Percentiles rank a stretch among this genome's conserved stretches.
These are phyloP conservation scores for Sophora flavescens DNA, from an alignment of 306 rosid species.

Conservation along the genomic window DNA sequence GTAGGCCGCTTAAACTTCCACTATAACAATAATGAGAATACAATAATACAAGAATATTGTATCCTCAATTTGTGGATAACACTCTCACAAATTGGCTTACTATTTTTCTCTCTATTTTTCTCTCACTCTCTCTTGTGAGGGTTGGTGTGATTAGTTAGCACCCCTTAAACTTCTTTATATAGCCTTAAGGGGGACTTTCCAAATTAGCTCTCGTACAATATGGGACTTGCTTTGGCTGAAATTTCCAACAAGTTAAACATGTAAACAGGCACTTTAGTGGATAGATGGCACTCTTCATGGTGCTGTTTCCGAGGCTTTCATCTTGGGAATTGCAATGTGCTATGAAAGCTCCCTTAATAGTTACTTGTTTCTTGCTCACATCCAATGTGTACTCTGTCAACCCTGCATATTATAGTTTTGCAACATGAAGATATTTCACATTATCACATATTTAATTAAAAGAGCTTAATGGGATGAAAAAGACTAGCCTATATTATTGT, in stretches of 20 bases:
- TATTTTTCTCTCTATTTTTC: no score
- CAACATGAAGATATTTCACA: neutral
- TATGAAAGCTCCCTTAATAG: constrained; percentile 50
- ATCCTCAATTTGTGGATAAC: no score
- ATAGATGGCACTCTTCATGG: constrained; percentile 22
- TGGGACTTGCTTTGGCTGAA: no score
- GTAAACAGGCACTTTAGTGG: constrained; percentile 21
- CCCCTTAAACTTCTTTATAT: no score
- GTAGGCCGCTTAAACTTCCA: no score
- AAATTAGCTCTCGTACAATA: no score
- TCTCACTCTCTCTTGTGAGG: no score
- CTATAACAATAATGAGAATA: no score
- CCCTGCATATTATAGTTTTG: constrained; percentile 47
- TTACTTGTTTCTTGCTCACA: constrained; percentile 48
- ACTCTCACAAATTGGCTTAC: no score
- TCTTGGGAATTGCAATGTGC: constrained; percentile 3
- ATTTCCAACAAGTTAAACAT: constrained; percentile 40
- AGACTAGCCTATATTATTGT: neutral
- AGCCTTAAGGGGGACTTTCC: no score
- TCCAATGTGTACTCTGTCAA: constrained; percentile 54
- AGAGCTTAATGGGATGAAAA: neutral
- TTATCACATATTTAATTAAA: constrained; percentile 12
- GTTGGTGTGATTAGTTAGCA: no score
- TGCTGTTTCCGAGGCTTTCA: constrained; percentile 25
- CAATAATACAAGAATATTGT: no score